phyloP scores from a whole-genome alignment of 768 basidiomycete species.

The Hericium rajendrae region DNA sequence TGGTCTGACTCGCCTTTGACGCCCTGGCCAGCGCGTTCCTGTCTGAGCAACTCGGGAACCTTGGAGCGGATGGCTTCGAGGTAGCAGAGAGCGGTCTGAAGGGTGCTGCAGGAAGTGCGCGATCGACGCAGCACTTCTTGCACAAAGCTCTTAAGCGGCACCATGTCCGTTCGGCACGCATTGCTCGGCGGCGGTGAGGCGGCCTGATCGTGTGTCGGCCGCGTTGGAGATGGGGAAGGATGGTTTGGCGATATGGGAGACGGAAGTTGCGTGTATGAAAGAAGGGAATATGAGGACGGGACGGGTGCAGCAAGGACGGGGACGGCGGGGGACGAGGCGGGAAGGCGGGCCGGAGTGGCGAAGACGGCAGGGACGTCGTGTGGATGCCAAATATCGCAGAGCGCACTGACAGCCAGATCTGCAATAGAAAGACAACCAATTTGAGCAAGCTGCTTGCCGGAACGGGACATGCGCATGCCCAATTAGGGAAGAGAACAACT shows the following conservation, averaged over 20 bases:
- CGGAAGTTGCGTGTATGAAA: constrained; percentile 35
- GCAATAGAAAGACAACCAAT: constrained; percentile 6
- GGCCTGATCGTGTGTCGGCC: constrained; percentile 13
- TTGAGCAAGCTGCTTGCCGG: background rate
- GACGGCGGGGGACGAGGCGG: constrained; percentile 6
- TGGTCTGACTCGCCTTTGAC: constrained; percentile 31
- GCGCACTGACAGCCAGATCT: constrained; percentile 75
- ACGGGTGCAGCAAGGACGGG: constrained; percentile 18
- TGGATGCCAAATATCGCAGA: constrained; percentile 74
- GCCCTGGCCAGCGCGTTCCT: constrained; percentile 38
- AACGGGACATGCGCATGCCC: constrained; percentile 1
- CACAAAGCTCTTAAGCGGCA: constrained; percentile 70
- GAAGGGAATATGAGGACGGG: constrained; percentile 8
- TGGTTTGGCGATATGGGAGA: constrained; percentile 41
- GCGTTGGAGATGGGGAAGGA: constrained; percentile 22
- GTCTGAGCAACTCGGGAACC: constrained; percentile 50
- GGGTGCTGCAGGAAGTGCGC: constrained; percentile 70
- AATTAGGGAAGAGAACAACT: constrained; percentile 20
- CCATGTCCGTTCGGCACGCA: constrained; percentile 25
- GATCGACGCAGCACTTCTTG: constrained; percentile 85
- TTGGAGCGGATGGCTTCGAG: constrained; percentile 72
- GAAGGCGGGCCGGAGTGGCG: constrained; percentile 24
- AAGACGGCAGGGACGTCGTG: constrained; percentile 63
- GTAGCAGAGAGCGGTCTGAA: constrained; percentile 85
- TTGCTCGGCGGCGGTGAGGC: constrained; percentile 12